These are phyloP conservation scores for Ustilago lituana DNA, from an alignment of 1,284 basidiomycete genomes.

Conservation along the genomic window DNA sequence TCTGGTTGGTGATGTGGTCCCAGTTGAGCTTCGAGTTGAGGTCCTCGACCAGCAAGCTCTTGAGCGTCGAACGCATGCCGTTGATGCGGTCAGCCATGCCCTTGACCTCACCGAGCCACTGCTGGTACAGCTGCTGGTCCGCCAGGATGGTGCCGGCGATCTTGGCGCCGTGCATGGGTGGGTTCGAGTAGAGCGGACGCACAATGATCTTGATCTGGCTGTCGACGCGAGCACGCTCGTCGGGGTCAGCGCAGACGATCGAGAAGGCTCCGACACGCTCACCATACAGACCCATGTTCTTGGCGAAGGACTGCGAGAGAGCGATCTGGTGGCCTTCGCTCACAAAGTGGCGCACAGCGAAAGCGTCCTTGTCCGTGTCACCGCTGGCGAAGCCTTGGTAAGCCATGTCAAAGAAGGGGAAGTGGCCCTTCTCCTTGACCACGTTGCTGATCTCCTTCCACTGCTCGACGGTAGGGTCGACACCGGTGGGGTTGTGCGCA, in stretches of 20 bases:
- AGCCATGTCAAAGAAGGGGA: slow-evolving; percentile 97
- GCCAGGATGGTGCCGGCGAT: slow-evolving; percentile 69
- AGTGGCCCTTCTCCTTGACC: slow-evolving; percentile 78
- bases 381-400: slow-evolving; percentile 70
- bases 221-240: slow-evolving; percentile 66
- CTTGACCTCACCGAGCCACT: slow-evolving; percentile 69
- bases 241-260: slow-evolving; percentile 59
- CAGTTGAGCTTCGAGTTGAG: slow-evolving; percentile 67
- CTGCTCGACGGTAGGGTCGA: slow-evolving; percentile 67
- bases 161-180: slow-evolving; percentile 79
- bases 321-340: slow-evolving; percentile 64
- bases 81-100: slow-evolving; percentile 68
- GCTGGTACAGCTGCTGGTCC: slow-evolving; percentile 67
- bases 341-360: slow-evolving; percentile 68
- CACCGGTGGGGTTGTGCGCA: slow-evolving; percentile 70
- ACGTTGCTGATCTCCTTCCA: slow-evolving; percentile 66
- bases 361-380: slow-evolving; percentile 65
- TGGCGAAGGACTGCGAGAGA: slow-evolving; percentile 64
- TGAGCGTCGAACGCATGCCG: slow-evolving; percentile 66
- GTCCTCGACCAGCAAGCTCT: slow-evolving; percentile 64
- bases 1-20: slow-evolving; percentile 68
- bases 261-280: slow-evolving; percentile 66
- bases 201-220: slow-evolving; percentile 82
- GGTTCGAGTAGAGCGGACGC: slow-evolving; percentile 98
- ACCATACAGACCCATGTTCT: slow-evolving; percentile 68